Conservation (phyloP, 106 monocot species). For the Platanthera zijinensis region DNA sequence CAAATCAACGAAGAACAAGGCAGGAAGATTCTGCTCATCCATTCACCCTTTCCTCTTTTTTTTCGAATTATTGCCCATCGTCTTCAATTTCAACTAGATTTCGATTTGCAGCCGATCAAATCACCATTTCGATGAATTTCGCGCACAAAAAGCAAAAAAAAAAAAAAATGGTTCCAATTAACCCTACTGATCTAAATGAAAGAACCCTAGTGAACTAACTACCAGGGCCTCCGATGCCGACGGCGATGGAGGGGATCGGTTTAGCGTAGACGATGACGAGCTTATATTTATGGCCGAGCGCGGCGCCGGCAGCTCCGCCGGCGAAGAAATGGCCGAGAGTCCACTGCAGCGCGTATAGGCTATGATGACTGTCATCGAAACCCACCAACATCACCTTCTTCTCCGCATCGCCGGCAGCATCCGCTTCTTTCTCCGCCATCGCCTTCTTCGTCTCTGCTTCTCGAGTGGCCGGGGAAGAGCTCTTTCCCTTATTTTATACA, state of each 20-base stretch:
- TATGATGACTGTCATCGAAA: conserved; percentile 62
- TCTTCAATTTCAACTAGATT: too few relatives aligned
- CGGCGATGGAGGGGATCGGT: conserved; percentile 36
- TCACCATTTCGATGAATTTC: too few relatives aligned
- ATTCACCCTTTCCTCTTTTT: too few relatives aligned
- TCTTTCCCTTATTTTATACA: too few relatives aligned
- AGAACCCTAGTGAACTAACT: conserved; percentile 8
- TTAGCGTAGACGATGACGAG: conserved; percentile 77
- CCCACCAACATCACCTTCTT: conserved; percentile 49
- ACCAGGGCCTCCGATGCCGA: conserved; percentile 59
- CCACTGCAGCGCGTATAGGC: conserved; percentile 67
- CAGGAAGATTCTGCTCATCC: too few relatives aligned
- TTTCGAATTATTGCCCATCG: too few relatives aligned
- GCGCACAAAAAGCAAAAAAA: not conserved
- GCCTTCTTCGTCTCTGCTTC: not conserved
- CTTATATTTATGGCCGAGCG: conserved; percentile 14
- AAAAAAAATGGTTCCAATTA: not conserved
- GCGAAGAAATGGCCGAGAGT: conserved; percentile 52
- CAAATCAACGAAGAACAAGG: too few relatives aligned
- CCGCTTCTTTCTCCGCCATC: conserved; percentile 1
- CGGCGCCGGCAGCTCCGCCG: not conserved
- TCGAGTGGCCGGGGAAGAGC: too few relatives aligned
- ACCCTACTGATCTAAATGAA: not conserved
- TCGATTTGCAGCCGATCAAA: too few relatives aligned
- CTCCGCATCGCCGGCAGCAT: not conserved